Evolutionary conservation across 148 eudicot species (phyloP), one percentile per base, ranked within the genome.

Genomic region (Mesembryanthemum crystallinum): DNA sequence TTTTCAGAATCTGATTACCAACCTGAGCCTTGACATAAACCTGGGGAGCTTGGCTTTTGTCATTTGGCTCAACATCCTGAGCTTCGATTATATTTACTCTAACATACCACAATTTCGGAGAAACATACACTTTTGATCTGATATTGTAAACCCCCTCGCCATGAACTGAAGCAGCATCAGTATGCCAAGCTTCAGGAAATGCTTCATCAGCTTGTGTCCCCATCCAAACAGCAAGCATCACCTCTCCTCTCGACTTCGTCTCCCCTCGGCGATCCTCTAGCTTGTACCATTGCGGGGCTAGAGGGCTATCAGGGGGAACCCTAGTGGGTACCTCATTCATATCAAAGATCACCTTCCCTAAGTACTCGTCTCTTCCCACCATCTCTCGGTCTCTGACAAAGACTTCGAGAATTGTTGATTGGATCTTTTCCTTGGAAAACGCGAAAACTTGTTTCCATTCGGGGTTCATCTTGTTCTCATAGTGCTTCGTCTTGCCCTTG

Each of bases 151-250:
- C 73, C 64, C 84, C 87, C 72, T 79, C 83, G 3, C 87, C 87
- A 0, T 64, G 54, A 11, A 82, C 85, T 14, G 83, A 73, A 35
- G 81, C 77, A 17, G 87, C 87, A 49, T 85, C 87, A 0, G 87
- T 75, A 66, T 85, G 87, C 87, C 85, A 85, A 15, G 87, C 87
- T 32, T 85, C 87, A 47, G 87, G 87, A 64, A 85, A 85, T 7
- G 87, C 87, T 64, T 85, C 87, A 77, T 85, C 87, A 5, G 87
- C 87, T 59, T 84, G 87, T 52, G 85, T 84, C 5, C 87, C 87
- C 87, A 81, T 81, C 87, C 87, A 85, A 45, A 85, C 87, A 0
- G 85, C 87, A 29, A 85, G 62, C 87, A 85, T 85, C 14, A 85
- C 79, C 64, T 85, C 81, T 27, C 87, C 87, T 73, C 82, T 82